phyloP scores from a whole-genome alignment of 2,329 filamentous ascomycete species.

The Aspergillus sp. region DNA sequence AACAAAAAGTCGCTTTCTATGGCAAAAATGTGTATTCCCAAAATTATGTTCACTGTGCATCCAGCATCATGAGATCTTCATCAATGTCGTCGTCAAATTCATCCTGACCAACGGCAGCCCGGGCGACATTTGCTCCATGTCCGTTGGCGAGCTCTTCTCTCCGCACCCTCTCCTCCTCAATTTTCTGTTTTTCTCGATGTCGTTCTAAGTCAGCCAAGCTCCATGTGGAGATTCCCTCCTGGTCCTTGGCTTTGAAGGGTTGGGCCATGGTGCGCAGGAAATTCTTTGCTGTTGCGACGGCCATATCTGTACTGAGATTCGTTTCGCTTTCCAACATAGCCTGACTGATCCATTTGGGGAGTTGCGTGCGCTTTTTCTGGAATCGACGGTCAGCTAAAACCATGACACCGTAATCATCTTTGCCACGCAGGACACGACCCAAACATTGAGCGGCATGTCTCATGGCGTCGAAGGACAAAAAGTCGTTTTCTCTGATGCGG shows the following conservation, averaged over 20 bases:
- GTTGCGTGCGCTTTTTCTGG: slow-evolving; percentile 80
- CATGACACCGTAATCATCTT: slow-evolving; percentile 99
- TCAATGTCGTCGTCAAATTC: slow-evolving; percentile 41
- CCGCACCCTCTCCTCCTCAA: slow-evolving; percentile 62
- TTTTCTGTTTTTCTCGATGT: slow-evolving; percentile 65
- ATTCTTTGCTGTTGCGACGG: slow-evolving; percentile 78
- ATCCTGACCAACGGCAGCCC: slow-evolving; percentile 21
- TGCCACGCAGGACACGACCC: slow-evolving; percentile 87
- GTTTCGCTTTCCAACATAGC: slow-evolving; percentile 78
- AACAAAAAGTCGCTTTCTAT: slow-evolving; percentile 3
- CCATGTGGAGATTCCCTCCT: slow-evolving; percentile 94
- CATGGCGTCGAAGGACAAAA: slow-evolving; percentile 98
- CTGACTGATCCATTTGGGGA: slow-evolving; percentile 96
- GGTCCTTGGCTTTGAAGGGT: slow-evolving; percentile 74
- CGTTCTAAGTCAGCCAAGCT: slow-evolving; percentile 70
- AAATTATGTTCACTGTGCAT: slow-evolving; percentile 22
- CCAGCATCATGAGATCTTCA: slow-evolving; percentile 39
- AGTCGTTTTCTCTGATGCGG: slow-evolving; percentile 93
- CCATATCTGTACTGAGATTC: slow-evolving; percentile 94
- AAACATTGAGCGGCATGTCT: slow-evolving; percentile 96
- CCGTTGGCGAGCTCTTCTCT: slow-evolving; percentile 44
- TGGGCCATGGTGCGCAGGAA: slow-evolving; percentile 91
- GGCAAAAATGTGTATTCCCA: not conserved
- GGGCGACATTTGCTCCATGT: slow-evolving; percentile 17
- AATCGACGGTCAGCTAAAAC: slow-evolving; percentile 92